Percentiles rank a stretch among this genome's conserved stretches.
phyloP scores from a whole-genome alignment of 2,329 filamentous ascomycete species.

The Fusarium sp. region DNA sequence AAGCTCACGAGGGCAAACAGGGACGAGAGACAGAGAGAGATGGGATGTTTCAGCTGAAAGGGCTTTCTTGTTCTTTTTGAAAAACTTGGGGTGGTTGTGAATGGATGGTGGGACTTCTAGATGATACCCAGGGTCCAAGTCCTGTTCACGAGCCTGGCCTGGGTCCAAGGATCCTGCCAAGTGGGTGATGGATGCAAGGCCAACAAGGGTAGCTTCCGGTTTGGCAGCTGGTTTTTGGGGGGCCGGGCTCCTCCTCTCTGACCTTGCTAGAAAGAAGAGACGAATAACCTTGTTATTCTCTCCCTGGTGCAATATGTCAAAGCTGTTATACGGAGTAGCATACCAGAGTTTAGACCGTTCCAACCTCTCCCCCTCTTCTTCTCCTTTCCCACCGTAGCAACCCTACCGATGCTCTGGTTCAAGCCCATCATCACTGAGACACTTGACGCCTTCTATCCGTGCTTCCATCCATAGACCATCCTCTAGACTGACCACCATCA shows the following conservation, averaged over 20 bases:
- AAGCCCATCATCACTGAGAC: conserved; percentile 5
- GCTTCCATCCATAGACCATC: conserved; percentile 17
- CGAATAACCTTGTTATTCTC: conserved; percentile 1
- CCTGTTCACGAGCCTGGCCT: conserved; percentile 34
- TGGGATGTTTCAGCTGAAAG: neutral
- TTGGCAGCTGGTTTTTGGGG: conserved; percentile 28
- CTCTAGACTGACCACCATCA: neutral
- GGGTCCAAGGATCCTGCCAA: conserved; percentile 9
- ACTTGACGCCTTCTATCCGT: conserved; percentile 1
- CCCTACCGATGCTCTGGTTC: conserved; percentile 3
- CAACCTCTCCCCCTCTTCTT: neutral
- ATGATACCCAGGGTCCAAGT: conserved; percentile 31
- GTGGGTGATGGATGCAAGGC: conserved; percentile 28
- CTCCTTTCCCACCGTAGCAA: neutral
- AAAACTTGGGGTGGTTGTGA: neutral
- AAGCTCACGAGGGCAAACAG: neutral
- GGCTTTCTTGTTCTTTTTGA: neutral
- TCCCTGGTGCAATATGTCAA: neutral
- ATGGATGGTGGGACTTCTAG: conserved; percentile 10
- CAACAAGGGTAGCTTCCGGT: conserved; percentile 32
- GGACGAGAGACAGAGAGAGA: neutral
- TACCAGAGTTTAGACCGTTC: neutral
- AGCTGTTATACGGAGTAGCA: neutral
- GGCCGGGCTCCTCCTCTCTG: neutral
- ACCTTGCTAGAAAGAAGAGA: neutral